Base-by-base conservation (phyloP, 2,329 filamentous ascomycete genomes). In the Penicillium polonicum region DNA sequence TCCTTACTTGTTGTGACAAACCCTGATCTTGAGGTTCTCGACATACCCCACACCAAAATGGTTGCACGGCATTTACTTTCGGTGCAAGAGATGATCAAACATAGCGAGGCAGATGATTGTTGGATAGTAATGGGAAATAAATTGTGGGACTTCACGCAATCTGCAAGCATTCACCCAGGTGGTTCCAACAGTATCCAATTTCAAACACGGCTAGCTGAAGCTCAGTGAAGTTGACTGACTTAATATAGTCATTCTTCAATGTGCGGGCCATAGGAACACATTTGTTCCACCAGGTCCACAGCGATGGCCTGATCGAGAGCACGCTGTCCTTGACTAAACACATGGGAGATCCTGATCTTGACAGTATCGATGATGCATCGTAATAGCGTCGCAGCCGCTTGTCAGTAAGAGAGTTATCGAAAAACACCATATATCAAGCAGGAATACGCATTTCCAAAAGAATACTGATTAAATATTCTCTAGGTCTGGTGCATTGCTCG, bases 401-500 rank as follows among this genome's bases (percentile, higher is more conserved):
- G 19, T 21, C 21, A 21, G 21, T 21, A 21, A 21, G 21, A 21
- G 21, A 21, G 21, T 21, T 21, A 21, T 21, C 21, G 21, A 21
- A 2, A 21, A 21, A 21, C n/a, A n/a, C n/a, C n/a, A n/a, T 27
- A 27, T 27, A n/a, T 13, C 9, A 44, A 35, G 33, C 6, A 17
- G 33, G 6, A 35, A 29, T 29, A 10, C 25, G 17, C 17, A 19
- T n/a, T 13, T 13, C 33, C 42, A 19, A 19, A 19, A 17, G 7
- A 7, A 19, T 19, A 1, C n/a, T 12, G 17, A 29, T 44, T 19
- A 29, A 25, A 23, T 23, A 13, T 10, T 7, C n/a, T 7, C 41
- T 33, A 64, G 9, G 1, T 59, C 60, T 5, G 41, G 39, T 7
- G 62, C 60, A 54, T 63, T 31, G 5, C 62, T 64, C 27, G 48